A percentile compares a stretch with the other conserved stretches of the same genome.
These are phyloP conservation scores for Flaveria bidentis DNA, from an alignment of 129 eudicot species.

Conservation along the genomic window DNA sequence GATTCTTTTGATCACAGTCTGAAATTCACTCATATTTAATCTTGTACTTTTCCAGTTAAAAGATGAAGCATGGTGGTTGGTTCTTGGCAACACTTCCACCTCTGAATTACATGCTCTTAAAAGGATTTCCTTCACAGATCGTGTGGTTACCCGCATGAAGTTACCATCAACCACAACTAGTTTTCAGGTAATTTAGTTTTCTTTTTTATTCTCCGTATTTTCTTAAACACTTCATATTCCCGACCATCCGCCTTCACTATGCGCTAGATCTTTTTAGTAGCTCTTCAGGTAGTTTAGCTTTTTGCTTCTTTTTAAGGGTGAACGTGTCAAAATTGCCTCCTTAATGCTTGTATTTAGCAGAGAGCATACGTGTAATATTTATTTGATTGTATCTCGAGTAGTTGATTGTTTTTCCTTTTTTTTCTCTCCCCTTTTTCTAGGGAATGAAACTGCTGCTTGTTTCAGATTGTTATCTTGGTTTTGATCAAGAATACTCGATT, in stretches of 20 bases:
- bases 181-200: conserved; percentile 49
- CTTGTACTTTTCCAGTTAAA: conserved; percentile 50
- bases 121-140: conserved; percentile 74
- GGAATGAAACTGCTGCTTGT: conserved; percentile 79
- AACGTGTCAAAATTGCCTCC: neutral
- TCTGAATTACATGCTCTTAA: conserved; percentile 74
- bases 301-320: too few relatives aligned
- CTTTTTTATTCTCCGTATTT: neutral
- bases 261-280: neutral
- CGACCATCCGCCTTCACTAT: neutral
- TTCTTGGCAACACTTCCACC: conserved; percentile 75
- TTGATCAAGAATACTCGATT: conserved; percentile 67
- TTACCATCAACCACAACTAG: conserved; percentile 57
- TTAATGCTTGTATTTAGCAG: neutral
- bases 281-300: too few relatives aligned
- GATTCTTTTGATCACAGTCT: neutral
- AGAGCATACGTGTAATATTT: neutral
- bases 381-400: neutral
- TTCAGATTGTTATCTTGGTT: conserved; percentile 92
- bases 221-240: neutral
- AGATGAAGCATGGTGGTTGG: conserved; percentile 96
- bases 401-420: neutral
- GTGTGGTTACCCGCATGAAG: conserved; percentile 69
- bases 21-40: conserved; percentile 19
- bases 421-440: conserved; percentile 35